Base-by-base conservation (phyloP, 345 rosid genomes). In the Eucalyptus erythrocorys region DNA sequence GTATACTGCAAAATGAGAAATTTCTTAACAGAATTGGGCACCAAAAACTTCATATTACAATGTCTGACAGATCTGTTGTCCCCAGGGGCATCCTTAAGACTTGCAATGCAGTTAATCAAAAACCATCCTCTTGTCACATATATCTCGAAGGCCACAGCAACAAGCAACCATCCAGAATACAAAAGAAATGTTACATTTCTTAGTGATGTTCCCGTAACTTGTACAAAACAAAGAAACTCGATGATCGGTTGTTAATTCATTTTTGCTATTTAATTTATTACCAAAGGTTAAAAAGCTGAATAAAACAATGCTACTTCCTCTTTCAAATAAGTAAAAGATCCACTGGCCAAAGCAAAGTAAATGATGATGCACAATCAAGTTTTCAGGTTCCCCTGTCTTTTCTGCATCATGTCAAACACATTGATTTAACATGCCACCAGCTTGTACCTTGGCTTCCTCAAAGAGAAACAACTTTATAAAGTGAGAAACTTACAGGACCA, bases 401-500 rank as follows among this genome's bases (percentile, higher is more conserved):
- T 40, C 47, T 2, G 15, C 82, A 76, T 40, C 2, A 3, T 76
- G 16, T 76, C 47, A 40, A 21, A 22, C 11, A 76, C 84, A 76
- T 40, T 40, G 84, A 76, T 21, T 76, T 21, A 24, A 76, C 84
- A 76, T 40, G 84, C 84, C 30, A 10, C 1, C 47, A 21, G 47
- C 30, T 2, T 4, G 30, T 40, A 76, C 15, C 84, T 37, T 40
- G 30, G 84, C 47, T 76, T 40, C 82, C 84, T 76, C 84, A 2
- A 76, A 6, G 82, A 76, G 84, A 76, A 76, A 76, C 3, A 5
- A 40, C 47, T 26, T 66, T 85, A 47, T 47, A 79, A 86, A 88
- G 81, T 34, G 85, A 87, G 37, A 87, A 87, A 55, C 99, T 96
- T 93, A 97, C 99, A 88, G 99, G 98, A 68, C 99, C 99, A 91